Base-by-base conservation (phyloP, 257 asterid species). In the Nicotiana otophora region DNA sequence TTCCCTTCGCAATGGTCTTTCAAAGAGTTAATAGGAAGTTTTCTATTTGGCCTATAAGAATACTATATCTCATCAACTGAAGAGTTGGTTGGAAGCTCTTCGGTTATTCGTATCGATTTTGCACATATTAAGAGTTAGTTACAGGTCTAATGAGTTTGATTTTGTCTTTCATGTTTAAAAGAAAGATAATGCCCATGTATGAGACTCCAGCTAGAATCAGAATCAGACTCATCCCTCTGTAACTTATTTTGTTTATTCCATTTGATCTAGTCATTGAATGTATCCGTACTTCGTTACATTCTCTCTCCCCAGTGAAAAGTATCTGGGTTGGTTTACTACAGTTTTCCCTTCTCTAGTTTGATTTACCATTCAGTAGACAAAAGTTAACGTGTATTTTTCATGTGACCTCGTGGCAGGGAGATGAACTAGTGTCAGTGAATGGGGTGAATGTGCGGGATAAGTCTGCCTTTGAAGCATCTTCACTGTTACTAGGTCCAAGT, bases 391-490 rank as follows among this genome's bases (percentile, higher is more conserved):
- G 9, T 81, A 20, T 78, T 80, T 76, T 80, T 55, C 55, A 81
- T 81, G 81, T 61, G 60, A 51, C 79, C 80, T 23, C 46, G 79
- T 87, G 84, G 65, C 81, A 96, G 99, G 99, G 98, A 82, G 99
- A 96, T 87, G 99, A 94, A 83, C 86, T 96, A 34, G 84, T 96
- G 82, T 92, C 94, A 61, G 86, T 96, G 51, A 91, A 96, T 86
- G 98, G 98, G 82, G 88, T 90, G 84, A 97, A 94, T 83, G 92
- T 96, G 83, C 86, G 84, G 87, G 98, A 98, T 77, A 94, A 93
- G 86, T 94, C 99, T 76, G 95, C 98, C 75, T 96, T 96, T 84
- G 98, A 94, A 88, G 98, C 92, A 68, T 94, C 98, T 48, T 91
- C 99, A 1, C 87, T 93, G 66, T 86, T 96, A 82, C 98, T 92